These are phyloP conservation scores for Coniochaeta sp. DNA, from an alignment of 2,329 filamentous ascomycete species.

Conservation along the genomic window DNA sequence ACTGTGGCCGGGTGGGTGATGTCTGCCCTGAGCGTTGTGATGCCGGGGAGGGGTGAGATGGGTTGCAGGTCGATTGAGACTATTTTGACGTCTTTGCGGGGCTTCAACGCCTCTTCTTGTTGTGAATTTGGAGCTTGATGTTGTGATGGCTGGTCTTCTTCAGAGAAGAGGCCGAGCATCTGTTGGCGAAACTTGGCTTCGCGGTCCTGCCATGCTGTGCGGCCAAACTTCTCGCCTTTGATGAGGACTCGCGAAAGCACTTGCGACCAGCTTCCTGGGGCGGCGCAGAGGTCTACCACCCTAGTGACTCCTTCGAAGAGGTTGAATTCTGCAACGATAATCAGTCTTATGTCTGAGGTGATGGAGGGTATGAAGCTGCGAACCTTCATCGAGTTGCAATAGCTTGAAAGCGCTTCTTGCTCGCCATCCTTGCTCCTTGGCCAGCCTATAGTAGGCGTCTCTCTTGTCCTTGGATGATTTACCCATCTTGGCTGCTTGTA, in stretches of 20 bases:
- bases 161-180: constrained; percentile 44
- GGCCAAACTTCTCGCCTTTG: constrained; percentile 84
- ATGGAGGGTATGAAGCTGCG: neutral
- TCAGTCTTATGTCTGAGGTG: constrained; percentile 3
- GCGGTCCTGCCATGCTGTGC: constrained; percentile 79
- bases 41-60: constrained; percentile 88
- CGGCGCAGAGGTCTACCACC: constrained; percentile 92
- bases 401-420: constrained; percentile 95
- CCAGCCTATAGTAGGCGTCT: constrained; percentile 94
- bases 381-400: constrained; percentile 81
- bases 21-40: constrained; percentile 86
- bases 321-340: constrained; percentile 65
- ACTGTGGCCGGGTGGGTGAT: constrained; percentile 97
- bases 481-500: constrained; percentile 53
- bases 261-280: constrained; percentile 95
- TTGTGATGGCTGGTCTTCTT: constrained; percentile 11
- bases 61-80: constrained; percentile 94
- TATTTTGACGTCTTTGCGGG: constrained; percentile 75
- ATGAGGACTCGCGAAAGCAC: constrained; percentile 90
- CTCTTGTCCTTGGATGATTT: constrained; percentile 99
- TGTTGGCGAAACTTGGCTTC: constrained; percentile 59
- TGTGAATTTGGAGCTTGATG: constrained; percentile 14
- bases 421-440: constrained; percentile 98
- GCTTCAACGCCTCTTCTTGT: constrained; percentile 15
- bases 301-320: constrained; percentile 84